These are phyloP conservation scores for Hypoxylon fragiforme DNA, from an alignment of 495 filamentous ascomycete species.

Conservation along the genomic window DNA sequence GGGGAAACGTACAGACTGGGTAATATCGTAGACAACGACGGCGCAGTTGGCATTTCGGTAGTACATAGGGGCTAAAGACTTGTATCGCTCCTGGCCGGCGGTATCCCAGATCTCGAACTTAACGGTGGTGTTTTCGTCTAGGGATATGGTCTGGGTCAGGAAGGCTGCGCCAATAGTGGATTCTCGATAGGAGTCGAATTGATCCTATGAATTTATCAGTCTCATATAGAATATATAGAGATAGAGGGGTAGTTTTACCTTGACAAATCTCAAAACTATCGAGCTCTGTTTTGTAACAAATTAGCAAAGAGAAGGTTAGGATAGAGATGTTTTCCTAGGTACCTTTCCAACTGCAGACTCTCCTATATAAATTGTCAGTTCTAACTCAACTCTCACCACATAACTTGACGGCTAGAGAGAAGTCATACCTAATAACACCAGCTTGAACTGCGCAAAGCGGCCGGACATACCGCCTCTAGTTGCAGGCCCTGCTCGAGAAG, in stretches of 20 bases:
- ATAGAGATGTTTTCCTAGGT: constrained; percentile 14
- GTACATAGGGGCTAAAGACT: constrained; percentile 98
- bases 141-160: constrained; percentile 95
- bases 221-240: not conserved
- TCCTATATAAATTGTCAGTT: constrained; percentile 54
- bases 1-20: constrained; percentile 78
- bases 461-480: constrained; percentile 68
- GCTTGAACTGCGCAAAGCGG: constrained; percentile 98
- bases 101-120: constrained; percentile 99
- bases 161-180: constrained; percentile 99
- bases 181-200: constrained; percentile 99
- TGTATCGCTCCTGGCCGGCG: constrained; percentile 96
- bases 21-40: constrained; percentile 98
- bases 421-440: constrained; percentile 84
- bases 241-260: constrained; percentile 64
- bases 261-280: constrained; percentile 95
- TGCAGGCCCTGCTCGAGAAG: constrained; percentile 71
- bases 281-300: constrained; percentile 70
- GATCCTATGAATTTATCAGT: constrained; percentile 64
- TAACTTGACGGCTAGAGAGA: not conserved
- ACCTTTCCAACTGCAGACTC: constrained; percentile 99
- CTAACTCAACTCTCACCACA: not conserved
- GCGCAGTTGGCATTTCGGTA: constrained; percentile 99
- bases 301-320: constrained; percentile 40
- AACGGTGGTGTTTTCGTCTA: constrained; percentile 96